A percentile compares a stretch with the other conserved stretches of the same genome.
phyloP scores from a whole-genome alignment of 2,329 filamentous ascomycete genomes.

The Bipolaris cookei region DNA sequence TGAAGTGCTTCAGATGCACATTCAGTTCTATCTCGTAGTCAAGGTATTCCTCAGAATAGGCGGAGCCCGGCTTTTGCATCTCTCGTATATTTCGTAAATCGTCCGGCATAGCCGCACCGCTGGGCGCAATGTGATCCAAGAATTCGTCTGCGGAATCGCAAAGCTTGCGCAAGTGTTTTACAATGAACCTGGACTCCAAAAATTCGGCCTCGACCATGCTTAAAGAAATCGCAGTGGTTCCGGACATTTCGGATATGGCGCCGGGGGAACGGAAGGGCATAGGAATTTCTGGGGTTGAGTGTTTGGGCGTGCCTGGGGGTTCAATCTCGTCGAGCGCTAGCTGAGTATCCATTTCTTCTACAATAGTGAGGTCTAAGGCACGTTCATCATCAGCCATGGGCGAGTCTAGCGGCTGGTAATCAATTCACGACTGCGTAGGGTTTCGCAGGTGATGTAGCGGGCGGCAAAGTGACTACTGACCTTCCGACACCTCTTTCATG shows the following conservation, averaged over 20 bases:
- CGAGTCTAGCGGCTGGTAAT: not conserved
- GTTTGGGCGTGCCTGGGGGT: slow-evolving; percentile 33
- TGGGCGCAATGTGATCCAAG: slow-evolving; percentile 39
- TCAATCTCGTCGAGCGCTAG: slow-evolving; percentile 26
- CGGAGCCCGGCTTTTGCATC: slow-evolving; percentile 47
- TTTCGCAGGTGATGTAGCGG: not conserved
- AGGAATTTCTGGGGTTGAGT: slow-evolving; percentile 12
- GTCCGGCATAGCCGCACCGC: slow-evolving; percentile 27
- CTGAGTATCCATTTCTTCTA: slow-evolving; percentile 41
- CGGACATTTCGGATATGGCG: slow-evolving; percentile 53
- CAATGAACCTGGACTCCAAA: slow-evolving; percentile 52
- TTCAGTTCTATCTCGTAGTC: slow-evolving; percentile 45
- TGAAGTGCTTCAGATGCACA: slow-evolving; percentile 47
- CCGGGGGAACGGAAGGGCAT: slow-evolving; percentile 43
- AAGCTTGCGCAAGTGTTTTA: slow-evolving; percentile 51
- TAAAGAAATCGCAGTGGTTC: slow-evolving; percentile 56
- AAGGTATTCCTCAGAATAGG: slow-evolving; percentile 48
- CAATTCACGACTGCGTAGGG: not conserved
- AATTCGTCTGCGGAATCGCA: slow-evolving; percentile 38
- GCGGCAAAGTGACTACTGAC: slow-evolving; percentile 30
- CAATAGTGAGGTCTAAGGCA: slow-evolving; percentile 41
- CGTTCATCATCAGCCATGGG: slow-evolving; percentile 20
- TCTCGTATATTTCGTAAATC: slow-evolving; percentile 35
- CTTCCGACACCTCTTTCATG: slow-evolving; percentile 34
- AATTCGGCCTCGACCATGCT: slow-evolving; percentile 53